Conservation (phyloP, 2,329 filamentous ascomycete species). For the Boeremia exigua region DNA sequence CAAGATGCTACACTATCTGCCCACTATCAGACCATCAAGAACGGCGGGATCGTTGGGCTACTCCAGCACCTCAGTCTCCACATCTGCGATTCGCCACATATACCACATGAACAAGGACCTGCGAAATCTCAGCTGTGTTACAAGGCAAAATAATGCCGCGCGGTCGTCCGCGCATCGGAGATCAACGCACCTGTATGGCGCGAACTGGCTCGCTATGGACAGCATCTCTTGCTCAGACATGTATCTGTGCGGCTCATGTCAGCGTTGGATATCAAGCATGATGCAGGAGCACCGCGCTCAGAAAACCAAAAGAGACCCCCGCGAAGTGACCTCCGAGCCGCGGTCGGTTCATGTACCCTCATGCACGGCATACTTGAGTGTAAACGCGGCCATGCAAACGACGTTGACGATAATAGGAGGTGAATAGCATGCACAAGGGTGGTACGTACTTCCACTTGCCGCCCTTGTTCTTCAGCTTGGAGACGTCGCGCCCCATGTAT, state of each 20-base stretch:
- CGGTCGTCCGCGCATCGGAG: conserved; percentile 11
- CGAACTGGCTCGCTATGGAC: conserved; percentile 78
- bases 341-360: neutral
- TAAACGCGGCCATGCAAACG: neutral
- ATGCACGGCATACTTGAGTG: neutral
- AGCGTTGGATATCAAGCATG: neutral
- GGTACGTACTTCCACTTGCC: conserved; percentile 80
- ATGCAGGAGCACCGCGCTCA: neutral
- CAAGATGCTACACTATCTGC: neutral
- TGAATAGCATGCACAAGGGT: neutral
- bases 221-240: conserved; percentile 94
- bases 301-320: neutral
- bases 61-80: conserved; percentile 67
- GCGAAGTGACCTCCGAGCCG: neutral
- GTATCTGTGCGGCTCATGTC: conserved; percentile 57
- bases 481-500: conserved; percentile 81
- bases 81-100: conserved; percentile 88
- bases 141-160: neutral
- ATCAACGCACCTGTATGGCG: conserved; percentile 72
- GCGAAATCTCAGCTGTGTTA: conserved; percentile 9
- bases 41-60: conserved; percentile 2
- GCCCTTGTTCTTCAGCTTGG: conserved; percentile 77
- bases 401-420: neutral
- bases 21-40: neutral
- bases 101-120: conserved; percentile 98